Percentiles rank a stretch among this genome's conserved stretches.
Conservation (phyloP, 139 green algal genomes). For the Tetradesmus obliquus region DNA sequence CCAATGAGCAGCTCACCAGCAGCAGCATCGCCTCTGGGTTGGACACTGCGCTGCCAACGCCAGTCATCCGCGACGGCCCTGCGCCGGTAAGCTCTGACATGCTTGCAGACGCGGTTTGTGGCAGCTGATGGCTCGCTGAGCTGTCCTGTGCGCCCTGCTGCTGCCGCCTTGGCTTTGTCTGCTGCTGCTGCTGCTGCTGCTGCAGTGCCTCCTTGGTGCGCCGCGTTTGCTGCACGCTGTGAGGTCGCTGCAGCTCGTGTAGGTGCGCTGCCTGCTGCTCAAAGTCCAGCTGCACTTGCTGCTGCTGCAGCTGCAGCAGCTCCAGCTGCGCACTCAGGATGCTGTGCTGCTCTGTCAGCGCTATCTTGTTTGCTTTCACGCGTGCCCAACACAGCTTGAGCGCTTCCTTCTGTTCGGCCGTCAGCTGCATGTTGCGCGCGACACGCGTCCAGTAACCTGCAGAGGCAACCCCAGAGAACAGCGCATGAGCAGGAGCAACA, state of each 20-base stretch:
- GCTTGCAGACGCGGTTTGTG: too few relatives aligned
- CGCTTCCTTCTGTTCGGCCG: background rate
- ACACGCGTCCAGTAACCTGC: background rate
- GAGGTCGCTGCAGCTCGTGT: background rate
- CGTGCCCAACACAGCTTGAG: constrained; percentile 16
- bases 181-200: background rate
- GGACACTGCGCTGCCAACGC: background rate
- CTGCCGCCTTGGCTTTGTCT: too few relatives aligned
- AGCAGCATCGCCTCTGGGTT: background rate
- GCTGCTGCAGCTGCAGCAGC: constrained; percentile 20
- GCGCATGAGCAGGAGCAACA: too few relatives aligned
- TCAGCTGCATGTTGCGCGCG: background rate
- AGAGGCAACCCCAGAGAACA: background rate
- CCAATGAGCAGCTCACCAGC: background rate
- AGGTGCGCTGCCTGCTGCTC: background rate
- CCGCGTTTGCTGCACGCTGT: background rate
- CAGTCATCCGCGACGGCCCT: background rate
- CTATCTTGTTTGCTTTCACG: constrained; percentile 8
- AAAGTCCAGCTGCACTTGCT: background rate
- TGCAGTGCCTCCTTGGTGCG: background rate
- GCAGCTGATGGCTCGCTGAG: too few relatives aligned
- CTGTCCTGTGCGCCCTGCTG: background rate
- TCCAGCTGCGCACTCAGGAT: background rate
- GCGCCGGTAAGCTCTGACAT: background rate
- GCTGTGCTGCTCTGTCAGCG: constrained; percentile 15